Conservation (phyloP, 441 rosid species). For the Populus tomentosa region DNA sequence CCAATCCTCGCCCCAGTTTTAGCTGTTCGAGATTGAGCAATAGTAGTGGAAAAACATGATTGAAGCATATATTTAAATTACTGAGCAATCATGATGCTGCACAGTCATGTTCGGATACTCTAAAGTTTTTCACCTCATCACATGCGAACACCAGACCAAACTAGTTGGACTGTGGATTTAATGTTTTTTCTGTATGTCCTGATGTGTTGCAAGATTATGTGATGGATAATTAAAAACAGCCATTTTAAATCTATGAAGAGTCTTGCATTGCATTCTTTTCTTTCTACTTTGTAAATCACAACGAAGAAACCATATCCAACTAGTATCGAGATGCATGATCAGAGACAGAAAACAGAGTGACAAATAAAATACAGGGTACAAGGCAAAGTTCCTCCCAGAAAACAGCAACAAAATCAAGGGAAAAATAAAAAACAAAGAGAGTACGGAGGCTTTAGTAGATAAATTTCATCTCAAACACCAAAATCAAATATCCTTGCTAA, state of each 20-base stretch:
- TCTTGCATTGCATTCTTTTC: neutral
- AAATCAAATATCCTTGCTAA: neutral
- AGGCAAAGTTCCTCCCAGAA: constrained; percentile 1
- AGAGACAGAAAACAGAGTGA: neutral
- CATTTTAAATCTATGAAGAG: neutral
- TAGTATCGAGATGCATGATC: neutral
- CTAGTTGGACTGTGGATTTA: no score
- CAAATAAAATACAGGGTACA: neutral
- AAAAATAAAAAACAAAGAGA: neutral
- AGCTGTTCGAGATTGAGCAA: neutral
- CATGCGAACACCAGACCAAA: neutral
- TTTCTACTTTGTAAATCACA: neutral
- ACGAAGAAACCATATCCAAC: constrained; percentile 1
- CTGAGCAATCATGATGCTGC: neutral
- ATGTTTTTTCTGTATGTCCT: no score
- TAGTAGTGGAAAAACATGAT: constrained; percentile 14
- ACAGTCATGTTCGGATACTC: no score
- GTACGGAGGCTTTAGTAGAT: constrained; percentile 7
- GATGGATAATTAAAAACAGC: neutral
- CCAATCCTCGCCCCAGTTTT: constrained; percentile 7
- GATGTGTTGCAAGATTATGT: no score
- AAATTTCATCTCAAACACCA: constrained; percentile 9
- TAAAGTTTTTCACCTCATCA: neutral
- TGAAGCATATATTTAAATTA: constrained; percentile 2
- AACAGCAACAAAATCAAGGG: constrained; percentile 9